These are phyloP conservation scores for Claviceps sp. DNA, from an alignment of 2,329 filamentous ascomycete genomes.

Conservation along the genomic window DNA sequence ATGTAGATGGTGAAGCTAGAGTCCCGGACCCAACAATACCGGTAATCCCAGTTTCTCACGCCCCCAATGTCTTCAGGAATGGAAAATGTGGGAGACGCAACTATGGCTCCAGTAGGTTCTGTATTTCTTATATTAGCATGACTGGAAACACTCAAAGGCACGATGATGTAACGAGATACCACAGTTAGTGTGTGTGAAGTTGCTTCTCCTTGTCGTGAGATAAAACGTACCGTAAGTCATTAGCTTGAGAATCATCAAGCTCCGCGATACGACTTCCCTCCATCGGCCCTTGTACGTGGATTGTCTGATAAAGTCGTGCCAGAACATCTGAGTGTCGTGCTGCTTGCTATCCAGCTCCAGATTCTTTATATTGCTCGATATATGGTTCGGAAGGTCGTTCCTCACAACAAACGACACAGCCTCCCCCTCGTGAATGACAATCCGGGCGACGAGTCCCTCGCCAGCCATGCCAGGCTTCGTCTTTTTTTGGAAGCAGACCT, in stretches of 20 bases:
- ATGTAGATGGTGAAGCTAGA: conserved; percentile 69
- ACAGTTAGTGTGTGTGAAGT: background rate
- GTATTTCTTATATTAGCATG: too few relatives aligned
- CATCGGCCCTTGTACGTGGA: conserved; percentile 60
- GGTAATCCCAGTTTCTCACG: conserved; percentile 54
- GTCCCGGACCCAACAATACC: conserved; percentile 69
- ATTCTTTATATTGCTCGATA: conserved; percentile 44
- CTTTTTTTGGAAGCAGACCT: conserved; percentile 41
- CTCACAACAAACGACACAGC: conserved; percentile 56
- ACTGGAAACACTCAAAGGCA: too few relatives aligned
- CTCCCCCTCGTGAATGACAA: conserved; percentile 52
- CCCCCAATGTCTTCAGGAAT: conserved; percentile 64
- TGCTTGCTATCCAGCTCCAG: conserved; percentile 48
- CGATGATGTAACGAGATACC: too few relatives aligned
- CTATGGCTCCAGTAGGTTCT: conserved; percentile 65
- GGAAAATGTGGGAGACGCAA: conserved; percentile 65
- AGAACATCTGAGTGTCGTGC: conserved; percentile 56
- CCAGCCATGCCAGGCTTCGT: conserved; percentile 39
- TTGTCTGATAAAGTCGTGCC: conserved; percentile 60
- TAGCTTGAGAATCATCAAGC: conserved; percentile 62
- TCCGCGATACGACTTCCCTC: conserved; percentile 57
- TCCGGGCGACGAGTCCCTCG: conserved; percentile 47
- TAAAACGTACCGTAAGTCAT: conserved; percentile 43
- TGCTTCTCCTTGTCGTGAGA: background rate
- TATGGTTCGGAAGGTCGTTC: conserved; percentile 44